Evolutionary conservation across 192 early-diverging fungal species (phyloP), one percentile per base, ranked within the genome.

Genomic region (Coemansia sp.): DNA sequence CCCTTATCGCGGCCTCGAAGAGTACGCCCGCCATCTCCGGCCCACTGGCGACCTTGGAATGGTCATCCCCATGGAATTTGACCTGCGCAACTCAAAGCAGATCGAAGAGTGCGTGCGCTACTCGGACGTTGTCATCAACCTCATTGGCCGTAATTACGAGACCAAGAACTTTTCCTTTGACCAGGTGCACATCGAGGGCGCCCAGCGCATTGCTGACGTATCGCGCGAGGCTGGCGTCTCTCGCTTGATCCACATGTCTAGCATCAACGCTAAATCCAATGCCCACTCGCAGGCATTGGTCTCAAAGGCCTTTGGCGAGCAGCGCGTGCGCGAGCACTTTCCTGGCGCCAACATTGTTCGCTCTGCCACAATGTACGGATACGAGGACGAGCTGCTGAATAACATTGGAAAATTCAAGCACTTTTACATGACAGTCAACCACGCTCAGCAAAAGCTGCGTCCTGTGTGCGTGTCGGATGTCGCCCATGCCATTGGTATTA

Each of bases 331-430:
- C 69, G 91, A 92, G 73, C 90, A 91, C 73, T 93, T 98, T 82
- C 96, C 97, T 44, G 90, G 91, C 27, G 95, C 92, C 58, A 97
- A 93, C 68, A 95, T 99, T 81, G 92, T 99, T 49, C 95, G 97
- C 63, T 92, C 95, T 24, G 88, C 89, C 38, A 89, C 86, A 46
- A 91, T 98, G 85, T 96, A 91, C 65, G 97, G 97, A 58, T 83
- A 90, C 68, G 97, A 99, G 76, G 96, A 98, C 85, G 85, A 90
- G 66, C 95, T 99, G 86, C 90, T 94, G 81, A 95, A 95, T 85
- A 88, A 91, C 80, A 89, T 96, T 53, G 95, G 93, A 69, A 88
- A 75, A 64, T 69, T 52, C 68, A 78, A 76, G 67, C 61, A 75
- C 71, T 77, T 79, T 55, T 78, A 78, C 52, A 60, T 76, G 57